Conservation (phyloP, 2,329 filamentous ascomycete species). For the Stachybotrys echinatus region DNA sequence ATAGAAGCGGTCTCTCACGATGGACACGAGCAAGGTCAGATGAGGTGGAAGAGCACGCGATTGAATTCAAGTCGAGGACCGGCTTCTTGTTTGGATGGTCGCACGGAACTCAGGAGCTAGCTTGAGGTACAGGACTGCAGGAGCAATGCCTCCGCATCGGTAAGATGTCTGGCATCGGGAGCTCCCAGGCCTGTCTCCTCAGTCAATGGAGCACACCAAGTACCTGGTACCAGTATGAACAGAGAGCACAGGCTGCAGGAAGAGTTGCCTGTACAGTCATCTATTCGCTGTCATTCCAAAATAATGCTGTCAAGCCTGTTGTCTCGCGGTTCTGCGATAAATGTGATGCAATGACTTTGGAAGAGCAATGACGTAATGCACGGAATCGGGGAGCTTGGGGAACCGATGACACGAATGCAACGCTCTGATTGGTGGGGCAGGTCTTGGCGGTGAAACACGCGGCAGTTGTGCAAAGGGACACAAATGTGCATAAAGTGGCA, state of each 20-base stretch:
- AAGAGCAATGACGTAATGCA: not conserved
- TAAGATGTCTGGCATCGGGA: not conserved
- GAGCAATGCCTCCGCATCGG: not conserved
- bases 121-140: not conserved
- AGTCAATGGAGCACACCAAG: too few relatives aligned
- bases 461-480: not conserved
- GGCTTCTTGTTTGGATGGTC: not conserved
- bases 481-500: not conserved
- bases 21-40: not conserved
- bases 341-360: not conserved
- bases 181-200: too few relatives aligned
- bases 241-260: too few relatives aligned
- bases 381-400: not conserved
- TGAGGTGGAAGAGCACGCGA: not conserved
- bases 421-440: not conserved
- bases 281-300: not conserved
- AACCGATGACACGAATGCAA: not conserved
- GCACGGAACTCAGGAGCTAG: not conserved
- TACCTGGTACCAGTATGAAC: not conserved
- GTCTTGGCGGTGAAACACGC: not conserved
- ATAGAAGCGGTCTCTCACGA: too few relatives aligned
- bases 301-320: not conserved
- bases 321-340: not conserved
- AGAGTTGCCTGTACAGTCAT: not conserved
- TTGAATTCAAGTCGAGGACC: not conserved